These are phyloP conservation scores for Vigna unguiculata DNA, from an alignment of 306 rosid genomes.

Conservation along the genomic window DNA sequence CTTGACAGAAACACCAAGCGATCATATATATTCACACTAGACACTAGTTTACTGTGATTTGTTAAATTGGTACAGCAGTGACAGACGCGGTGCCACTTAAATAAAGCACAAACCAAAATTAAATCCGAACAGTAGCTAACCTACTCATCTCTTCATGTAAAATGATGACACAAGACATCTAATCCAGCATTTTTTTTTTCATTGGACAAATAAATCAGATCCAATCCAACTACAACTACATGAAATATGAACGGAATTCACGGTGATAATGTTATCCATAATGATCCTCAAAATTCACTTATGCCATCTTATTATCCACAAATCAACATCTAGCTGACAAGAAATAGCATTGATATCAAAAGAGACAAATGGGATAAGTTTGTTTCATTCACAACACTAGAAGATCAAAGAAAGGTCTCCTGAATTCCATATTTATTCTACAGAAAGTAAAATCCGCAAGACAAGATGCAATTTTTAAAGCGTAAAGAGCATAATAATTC, in stretches of 20 bases:
- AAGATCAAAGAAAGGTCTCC: constrained; percentile 37
- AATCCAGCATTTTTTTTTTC: neutral
- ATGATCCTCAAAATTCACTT: constrained; percentile 14
- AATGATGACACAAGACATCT: constrained; percentile 20
- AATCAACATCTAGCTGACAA: constrained; percentile 3
- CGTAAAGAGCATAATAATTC: constrained; percentile 34
- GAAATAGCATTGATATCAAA: constrained; percentile 27
- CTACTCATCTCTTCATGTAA: constrained; percentile 7
- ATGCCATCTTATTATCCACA: constrained; percentile 3
- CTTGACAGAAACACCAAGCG: neutral
- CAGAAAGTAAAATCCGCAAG: constrained; percentile 29
- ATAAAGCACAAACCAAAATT: neutral
- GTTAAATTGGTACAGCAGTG: neutral
- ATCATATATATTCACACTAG: neutral
- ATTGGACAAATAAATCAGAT: constrained; percentile 14
- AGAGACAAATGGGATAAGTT: constrained; percentile 30
- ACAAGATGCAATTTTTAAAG: constrained; percentile 39
- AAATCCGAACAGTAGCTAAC: neutral
- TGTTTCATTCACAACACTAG: constrained; percentile 6
- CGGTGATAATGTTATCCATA: neutral
- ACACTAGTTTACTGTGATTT: neutral
- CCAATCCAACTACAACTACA: neutral
- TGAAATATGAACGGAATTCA: neutral
- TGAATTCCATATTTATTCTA: constrained; percentile 38
- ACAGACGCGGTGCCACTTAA: neutral